These are phyloP conservation scores for Beta vulgaris DNA, from an alignment of 148 eudicot species.

Conservation along the genomic window DNA sequence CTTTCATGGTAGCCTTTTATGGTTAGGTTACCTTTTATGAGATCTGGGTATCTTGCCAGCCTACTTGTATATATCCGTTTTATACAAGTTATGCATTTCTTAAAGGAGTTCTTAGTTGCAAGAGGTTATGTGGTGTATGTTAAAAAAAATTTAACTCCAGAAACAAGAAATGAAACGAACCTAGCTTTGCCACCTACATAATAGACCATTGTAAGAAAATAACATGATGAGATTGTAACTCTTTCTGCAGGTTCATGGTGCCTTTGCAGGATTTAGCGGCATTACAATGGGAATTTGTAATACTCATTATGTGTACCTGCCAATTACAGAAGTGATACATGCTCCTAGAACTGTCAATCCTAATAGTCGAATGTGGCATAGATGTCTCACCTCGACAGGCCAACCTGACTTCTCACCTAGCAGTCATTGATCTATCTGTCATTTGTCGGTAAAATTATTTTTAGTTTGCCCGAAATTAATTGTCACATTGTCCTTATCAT, in stretches of 20 bases:
- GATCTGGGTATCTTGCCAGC: neutral
- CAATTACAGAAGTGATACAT: slow-evolving; percentile 46
- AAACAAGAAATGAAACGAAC: neutral
- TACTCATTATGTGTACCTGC: slow-evolving; percentile 45
- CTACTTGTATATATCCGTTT: neutral
- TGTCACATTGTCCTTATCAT: too few species aligned
- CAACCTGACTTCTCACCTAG: slow-evolving; percentile 52
- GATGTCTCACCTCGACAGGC: slow-evolving; percentile 54
- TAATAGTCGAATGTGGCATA: slow-evolving; percentile 54
- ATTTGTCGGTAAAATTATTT: neutral
- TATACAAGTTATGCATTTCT: neutral
- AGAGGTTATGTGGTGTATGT: neutral
- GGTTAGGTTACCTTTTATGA: neutral
- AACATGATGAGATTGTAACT: neutral
- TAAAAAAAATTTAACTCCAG: neutral
- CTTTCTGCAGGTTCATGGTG: slow-evolving; percentile 48
- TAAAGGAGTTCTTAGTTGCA: neutral
- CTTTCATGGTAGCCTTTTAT: neutral
- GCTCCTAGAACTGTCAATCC: slow-evolving; percentile 42
- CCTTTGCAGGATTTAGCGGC: slow-evolving; percentile 54
- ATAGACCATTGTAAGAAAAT: neutral
- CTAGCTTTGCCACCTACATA: neutral
- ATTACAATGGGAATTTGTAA: slow-evolving; percentile 55
- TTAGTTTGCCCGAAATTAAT: too few species aligned
- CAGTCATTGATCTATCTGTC: slow-evolving; percentile 9